These are phyloP conservation scores for Verticillium nonalfalfae DNA, from an alignment of 2,329 filamentous ascomycete genomes.

Conservation along the genomic window DNA sequence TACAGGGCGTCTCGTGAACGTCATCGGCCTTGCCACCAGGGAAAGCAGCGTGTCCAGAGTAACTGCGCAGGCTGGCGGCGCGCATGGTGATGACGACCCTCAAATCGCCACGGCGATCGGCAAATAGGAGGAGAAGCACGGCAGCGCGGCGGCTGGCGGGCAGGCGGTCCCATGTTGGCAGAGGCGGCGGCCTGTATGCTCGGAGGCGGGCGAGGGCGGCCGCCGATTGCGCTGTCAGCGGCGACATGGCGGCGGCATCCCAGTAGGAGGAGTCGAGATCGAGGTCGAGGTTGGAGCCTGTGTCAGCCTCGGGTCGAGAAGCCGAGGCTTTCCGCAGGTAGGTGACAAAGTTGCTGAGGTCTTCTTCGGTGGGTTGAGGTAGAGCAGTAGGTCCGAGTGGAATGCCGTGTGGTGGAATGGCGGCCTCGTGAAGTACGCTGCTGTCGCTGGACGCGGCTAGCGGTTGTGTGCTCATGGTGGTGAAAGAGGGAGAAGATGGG, in stretches of 20 bases:
- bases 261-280: slow-evolving; percentile 42
- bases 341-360: slow-evolving; percentile 11
- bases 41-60: slow-evolving; percentile 82
- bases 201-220: slow-evolving; percentile 55
- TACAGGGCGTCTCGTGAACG: slow-evolving; percentile 54
- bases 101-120: slow-evolving; percentile 74
- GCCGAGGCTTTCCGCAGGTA: slow-evolving; percentile 9
- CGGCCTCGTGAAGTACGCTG: background rate
- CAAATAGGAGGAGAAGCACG: slow-evolving; percentile 82
- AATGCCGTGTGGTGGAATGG: background rate
- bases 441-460: background rate
- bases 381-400: background rate
- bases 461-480: background rate
- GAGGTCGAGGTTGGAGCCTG: slow-evolving; percentile 17
- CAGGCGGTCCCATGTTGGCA: slow-evolving; percentile 55
- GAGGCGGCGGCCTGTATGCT: slow-evolving; percentile 53
- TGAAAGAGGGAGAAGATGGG: background rate
- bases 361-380: slow-evolving; percentile 8
- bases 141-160: slow-evolving; percentile 68
- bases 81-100: slow-evolving; percentile 65
- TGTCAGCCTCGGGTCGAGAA: background rate
- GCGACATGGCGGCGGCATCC: slow-evolving; percentile 51
- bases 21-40: slow-evolving; percentile 70
- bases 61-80: slow-evolving; percentile 55
- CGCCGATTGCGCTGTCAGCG: slow-evolving; percentile 45